These are phyloP conservation scores for Claviceps africana DNA, from an alignment of 2,329 filamentous ascomycete genomes.

Conservation along the genomic window DNA sequence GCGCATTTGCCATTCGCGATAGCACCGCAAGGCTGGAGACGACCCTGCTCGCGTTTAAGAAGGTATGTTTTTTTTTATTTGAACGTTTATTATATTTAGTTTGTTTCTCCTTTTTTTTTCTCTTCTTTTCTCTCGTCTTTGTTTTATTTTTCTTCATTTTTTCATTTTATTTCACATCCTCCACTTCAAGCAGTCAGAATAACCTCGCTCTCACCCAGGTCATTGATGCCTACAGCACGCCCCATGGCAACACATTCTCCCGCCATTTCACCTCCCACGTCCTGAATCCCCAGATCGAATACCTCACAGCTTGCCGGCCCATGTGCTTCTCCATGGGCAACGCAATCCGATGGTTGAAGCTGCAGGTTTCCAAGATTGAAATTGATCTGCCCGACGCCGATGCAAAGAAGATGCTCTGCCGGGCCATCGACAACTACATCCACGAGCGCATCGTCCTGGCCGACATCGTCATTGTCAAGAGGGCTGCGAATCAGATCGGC, in stretches of 20 bases:
- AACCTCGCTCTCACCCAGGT: slow-evolving; percentile 39
- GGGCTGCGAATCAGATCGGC: slow-evolving; percentile 60
- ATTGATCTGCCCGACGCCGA: slow-evolving; percentile 69
- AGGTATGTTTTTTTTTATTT: slow-evolving; percentile 31
- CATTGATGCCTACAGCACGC: slow-evolving; percentile 84
- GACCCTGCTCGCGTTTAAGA: slow-evolving; percentile 79
- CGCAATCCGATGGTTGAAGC: slow-evolving; percentile 86
- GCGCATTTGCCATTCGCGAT: slow-evolving; percentile 74
- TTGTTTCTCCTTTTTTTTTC: too few relatives aligned
- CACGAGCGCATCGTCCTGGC: slow-evolving; percentile 80
- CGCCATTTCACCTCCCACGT: slow-evolving; percentile 85
- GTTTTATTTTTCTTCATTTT: neutral
- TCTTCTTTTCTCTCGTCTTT: neutral
- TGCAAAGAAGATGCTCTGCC: slow-evolving; percentile 65
- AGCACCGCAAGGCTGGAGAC: slow-evolving; percentile 79
- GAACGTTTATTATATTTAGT: neutral
- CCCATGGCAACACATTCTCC: slow-evolving; percentile 67
- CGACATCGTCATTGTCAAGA: slow-evolving; percentile 69
- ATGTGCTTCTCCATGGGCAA: slow-evolving; percentile 97
- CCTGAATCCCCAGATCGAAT: slow-evolving; percentile 89
- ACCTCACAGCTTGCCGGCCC: slow-evolving; percentile 83
- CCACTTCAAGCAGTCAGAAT: neutral
- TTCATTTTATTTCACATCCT: neutral
- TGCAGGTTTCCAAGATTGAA: slow-evolving; percentile 80
- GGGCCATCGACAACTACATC: slow-evolving; percentile 79